These are phyloP conservation scores for Phytopythium kandeliae DNA, from an alignment of 352 stramenopile genomes.

Conservation along the genomic window DNA sequence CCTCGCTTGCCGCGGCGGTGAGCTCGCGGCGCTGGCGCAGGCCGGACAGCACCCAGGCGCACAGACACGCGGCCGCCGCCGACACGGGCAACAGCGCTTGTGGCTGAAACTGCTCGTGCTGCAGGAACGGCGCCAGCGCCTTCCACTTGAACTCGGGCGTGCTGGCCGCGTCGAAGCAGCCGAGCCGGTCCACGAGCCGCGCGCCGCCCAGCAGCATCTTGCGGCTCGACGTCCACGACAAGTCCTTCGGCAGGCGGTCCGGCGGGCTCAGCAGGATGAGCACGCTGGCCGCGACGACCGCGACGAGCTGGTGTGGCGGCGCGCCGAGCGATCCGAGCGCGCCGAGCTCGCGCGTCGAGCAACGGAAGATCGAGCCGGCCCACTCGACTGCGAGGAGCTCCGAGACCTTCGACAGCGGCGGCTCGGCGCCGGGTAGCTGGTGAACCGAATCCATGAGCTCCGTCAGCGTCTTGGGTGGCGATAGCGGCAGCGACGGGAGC, in stretches of 20 bases:
- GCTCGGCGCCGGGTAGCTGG: background rate
- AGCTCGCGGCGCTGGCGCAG: slow-evolving; percentile 27
- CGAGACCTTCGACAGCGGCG: background rate
- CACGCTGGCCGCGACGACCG: slow-evolving; percentile 49
- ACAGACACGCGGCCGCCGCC: slow-evolving; percentile 40
- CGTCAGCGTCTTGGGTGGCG: slow-evolving; percentile 54
- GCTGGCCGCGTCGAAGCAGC: slow-evolving; percentile 24
- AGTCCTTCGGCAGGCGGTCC: slow-evolving; percentile 62
- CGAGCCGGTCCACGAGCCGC: slow-evolving; percentile 43
- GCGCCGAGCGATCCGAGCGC: slow-evolving; percentile 31
- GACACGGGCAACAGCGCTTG: slow-evolving; percentile 52
- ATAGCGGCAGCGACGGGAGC: slow-evolving; percentile 47
- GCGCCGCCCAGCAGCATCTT: slow-evolving; percentile 56
- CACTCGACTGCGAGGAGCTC: slow-evolving; percentile 20
- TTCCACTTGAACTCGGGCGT: slow-evolving; percentile 72
- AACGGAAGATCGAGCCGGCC: slow-evolving; percentile 30
- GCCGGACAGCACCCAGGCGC: slow-evolving; percentile 56
- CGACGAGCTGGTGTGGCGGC: slow-evolving; percentile 56
- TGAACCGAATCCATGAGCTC: slow-evolving; percentile 53
- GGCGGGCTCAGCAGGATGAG: slow-evolving; percentile 69
- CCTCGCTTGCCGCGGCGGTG: slow-evolving; percentile 5
- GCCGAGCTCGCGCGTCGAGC: slow-evolving; percentile 40
- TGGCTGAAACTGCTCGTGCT: slow-evolving; percentile 72
- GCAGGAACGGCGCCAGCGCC: slow-evolving; percentile 57
- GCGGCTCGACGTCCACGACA: slow-evolving; percentile 57